Percentiles rank a stretch among this genome's conserved stretches.
Evolutionary conservation across 2,329 filamentous ascomycete genomes (phyloP).

Genomic region (Ophiocordyceps sinensis): DNA sequence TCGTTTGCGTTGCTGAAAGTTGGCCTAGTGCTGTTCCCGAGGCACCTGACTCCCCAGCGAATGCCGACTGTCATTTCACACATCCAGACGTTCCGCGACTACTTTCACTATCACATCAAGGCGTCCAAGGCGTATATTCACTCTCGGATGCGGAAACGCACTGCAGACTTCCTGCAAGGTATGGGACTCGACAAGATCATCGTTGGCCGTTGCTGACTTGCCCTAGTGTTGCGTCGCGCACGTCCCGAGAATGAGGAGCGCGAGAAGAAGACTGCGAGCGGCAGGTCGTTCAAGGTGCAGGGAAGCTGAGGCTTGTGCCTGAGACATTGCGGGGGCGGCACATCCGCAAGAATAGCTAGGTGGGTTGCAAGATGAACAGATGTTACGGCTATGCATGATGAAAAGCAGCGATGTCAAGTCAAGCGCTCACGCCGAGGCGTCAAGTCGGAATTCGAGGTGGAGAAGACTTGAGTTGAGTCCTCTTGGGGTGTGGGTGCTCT

Average conservation of each 20-base stretch:
- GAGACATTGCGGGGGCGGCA: too few relatives aligned
- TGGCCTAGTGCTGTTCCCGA: slow-evolving; percentile 71
- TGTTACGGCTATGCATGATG: too few relatives aligned
- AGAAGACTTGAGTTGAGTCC: too few relatives aligned
- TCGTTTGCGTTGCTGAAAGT: slow-evolving; percentile 45
- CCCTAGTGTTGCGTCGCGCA: slow-evolving; percentile 78
- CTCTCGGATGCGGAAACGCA: slow-evolving; percentile 92
- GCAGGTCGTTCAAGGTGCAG: slow-evolving; percentile 67
- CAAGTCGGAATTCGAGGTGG: too few relatives aligned
- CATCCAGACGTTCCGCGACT: slow-evolving; percentile 99
- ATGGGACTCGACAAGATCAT: slow-evolving; percentile 14
- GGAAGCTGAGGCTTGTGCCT: slow-evolving; percentile 11
- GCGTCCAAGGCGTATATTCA: slow-evolving; percentile 99
- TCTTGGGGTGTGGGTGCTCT: too few relatives aligned
- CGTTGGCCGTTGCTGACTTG: slow-evolving; percentile 11
- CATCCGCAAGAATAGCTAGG: too few relatives aligned
- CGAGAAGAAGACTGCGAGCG: slow-evolving; percentile 95
- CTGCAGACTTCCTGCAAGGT: slow-evolving; percentile 97
- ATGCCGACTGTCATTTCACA: slow-evolving; percentile 95
- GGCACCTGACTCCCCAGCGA: slow-evolving; percentile 79
- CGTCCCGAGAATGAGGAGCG: slow-evolving; percentile 92
- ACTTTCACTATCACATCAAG: slow-evolving; percentile 99
- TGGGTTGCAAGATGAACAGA: too few relatives aligned
- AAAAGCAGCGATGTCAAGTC: too few relatives aligned
- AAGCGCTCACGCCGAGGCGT: too few relatives aligned